Conservation (phyloP, 2,329 filamentous ascomycete species). For the Talaromyces albobiverticillius region DNA sequence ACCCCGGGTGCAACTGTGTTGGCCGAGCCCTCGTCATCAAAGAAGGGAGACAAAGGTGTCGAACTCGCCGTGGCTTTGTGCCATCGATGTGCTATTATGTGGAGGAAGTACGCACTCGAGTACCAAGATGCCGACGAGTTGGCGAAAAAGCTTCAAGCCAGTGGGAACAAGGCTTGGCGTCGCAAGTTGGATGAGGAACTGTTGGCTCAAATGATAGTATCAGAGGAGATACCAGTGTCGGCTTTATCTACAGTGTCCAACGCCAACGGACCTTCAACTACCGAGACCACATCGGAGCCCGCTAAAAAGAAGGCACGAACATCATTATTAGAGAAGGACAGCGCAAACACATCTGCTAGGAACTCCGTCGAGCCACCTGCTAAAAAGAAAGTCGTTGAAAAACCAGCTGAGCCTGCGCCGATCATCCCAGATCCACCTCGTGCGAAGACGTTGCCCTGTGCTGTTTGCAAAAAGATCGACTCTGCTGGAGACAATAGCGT, state of each 20-base stretch:
- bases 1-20: constrained; percentile 67
- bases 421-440: constrained; percentile 76
- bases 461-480: constrained; percentile 74
- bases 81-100: constrained; percentile 83
- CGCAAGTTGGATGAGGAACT: constrained; percentile 89
- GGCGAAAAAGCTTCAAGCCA: constrained; percentile 77
- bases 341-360: constrained; percentile 45
- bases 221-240: constrained; percentile 44
- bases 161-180: constrained; percentile 80
- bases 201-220: constrained; percentile 43
- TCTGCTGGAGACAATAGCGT: constrained; percentile 69
- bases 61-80: constrained; percentile 81
- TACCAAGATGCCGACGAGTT: constrained; percentile 94
- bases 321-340: constrained; percentile 49
- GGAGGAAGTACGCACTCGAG: constrained; percentile 92
- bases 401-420: constrained; percentile 54
- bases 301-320: constrained; percentile 62
- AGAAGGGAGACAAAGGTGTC: constrained; percentile 73
- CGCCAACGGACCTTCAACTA: constrained; percentile 30
- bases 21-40: constrained; percentile 58
- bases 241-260: constrained; percentile 44
- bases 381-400: constrained; percentile 60
- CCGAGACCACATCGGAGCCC: constrained; percentile 45
- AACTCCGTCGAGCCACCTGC: constrained; percentile 48
- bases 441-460: constrained; percentile 75